Conservation (phyloP, 129 eudicot species). For the Silybum marianum region DNA sequence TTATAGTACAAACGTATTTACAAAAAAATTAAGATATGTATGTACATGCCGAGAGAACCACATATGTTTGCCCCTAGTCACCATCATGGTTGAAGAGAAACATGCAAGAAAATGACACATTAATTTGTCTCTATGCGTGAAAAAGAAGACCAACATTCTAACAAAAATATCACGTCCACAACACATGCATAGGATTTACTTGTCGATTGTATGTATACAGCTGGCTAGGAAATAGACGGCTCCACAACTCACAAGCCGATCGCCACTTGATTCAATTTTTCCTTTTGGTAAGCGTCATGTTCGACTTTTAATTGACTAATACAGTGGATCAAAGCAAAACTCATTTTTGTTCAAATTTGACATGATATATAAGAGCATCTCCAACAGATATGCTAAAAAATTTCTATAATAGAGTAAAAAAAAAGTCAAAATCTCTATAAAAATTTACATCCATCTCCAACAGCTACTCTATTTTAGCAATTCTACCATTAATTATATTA, state of each 20-base stretch:
- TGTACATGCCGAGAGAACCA: background rate
- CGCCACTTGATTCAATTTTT: background rate
- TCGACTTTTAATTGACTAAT: background rate
- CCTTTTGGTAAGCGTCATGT: background rate
- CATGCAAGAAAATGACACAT: slow-evolving; percentile 3
- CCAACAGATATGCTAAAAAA: too few relatives aligned
- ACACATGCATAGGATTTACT: slow-evolving; percentile 10
- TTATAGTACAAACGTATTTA: background rate
- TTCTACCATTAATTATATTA: too few relatives aligned
- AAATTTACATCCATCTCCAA: too few relatives aligned
- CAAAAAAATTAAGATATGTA: background rate
- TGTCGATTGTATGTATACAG: background rate
- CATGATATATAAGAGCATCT: too few relatives aligned
- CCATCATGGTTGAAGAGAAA: background rate
- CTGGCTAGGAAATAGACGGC: slow-evolving; percentile 1
- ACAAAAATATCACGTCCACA: slow-evolving; percentile 1
- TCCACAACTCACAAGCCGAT: background rate
- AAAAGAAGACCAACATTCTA: background rate
- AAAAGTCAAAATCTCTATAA: too few relatives aligned
- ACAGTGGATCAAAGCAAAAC: too few relatives aligned
- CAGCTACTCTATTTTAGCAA: too few relatives aligned
- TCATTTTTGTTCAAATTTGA: too few relatives aligned
- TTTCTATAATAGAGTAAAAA: too few relatives aligned
- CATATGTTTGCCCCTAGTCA: background rate
- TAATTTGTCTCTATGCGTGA: background rate